These are phyloP conservation scores for Neofusicoccum laricinum DNA, from an alignment of 2,329 filamentous ascomycete species.

Conservation along the genomic window DNA sequence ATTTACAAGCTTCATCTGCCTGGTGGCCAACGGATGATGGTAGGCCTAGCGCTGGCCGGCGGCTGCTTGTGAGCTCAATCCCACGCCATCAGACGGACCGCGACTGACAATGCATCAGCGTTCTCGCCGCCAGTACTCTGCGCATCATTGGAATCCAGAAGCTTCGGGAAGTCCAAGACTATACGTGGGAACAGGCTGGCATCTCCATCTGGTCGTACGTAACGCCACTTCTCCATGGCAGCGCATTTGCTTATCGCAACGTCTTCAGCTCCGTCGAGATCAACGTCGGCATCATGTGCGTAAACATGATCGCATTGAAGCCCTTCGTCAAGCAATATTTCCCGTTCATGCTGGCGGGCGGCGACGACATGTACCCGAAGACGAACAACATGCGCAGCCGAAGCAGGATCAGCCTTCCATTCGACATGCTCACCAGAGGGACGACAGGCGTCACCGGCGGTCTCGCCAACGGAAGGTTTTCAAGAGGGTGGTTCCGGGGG, in stretches of 20 bases:
- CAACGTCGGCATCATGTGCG: slow-evolving; percentile 79
- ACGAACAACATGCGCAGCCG: not conserved
- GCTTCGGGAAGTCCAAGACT: not conserved
- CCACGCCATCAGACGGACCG: not conserved
- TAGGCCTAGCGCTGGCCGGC: not conserved
- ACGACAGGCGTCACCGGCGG: not conserved
- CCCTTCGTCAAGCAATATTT: slow-evolving; percentile 65
- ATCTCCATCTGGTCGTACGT: slow-evolving; percentile 1
- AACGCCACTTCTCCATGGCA: no score
- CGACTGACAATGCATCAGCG: not conserved
- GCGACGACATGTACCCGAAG: slow-evolving; percentile 29
- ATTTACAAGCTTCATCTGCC: not conserved
- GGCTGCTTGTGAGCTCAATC: not conserved
- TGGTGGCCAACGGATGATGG: not conserved
- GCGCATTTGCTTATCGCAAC: not conserved
- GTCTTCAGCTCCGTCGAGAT: slow-evolving; percentile 63
- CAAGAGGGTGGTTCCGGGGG: not conserved
- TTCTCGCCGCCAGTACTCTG: not conserved
- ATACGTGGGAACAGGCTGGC: not conserved
- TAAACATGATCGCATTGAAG: slow-evolving; percentile 80
- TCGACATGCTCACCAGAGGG: not conserved
- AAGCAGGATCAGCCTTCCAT: not conserved
- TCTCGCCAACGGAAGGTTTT: not conserved
- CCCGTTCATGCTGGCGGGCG: slow-evolving; percentile 45
- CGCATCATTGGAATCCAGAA: not conserved